phyloP scores from a whole-genome alignment of 2,329 filamentous ascomycete species.

The Helotiales sp. region DNA sequence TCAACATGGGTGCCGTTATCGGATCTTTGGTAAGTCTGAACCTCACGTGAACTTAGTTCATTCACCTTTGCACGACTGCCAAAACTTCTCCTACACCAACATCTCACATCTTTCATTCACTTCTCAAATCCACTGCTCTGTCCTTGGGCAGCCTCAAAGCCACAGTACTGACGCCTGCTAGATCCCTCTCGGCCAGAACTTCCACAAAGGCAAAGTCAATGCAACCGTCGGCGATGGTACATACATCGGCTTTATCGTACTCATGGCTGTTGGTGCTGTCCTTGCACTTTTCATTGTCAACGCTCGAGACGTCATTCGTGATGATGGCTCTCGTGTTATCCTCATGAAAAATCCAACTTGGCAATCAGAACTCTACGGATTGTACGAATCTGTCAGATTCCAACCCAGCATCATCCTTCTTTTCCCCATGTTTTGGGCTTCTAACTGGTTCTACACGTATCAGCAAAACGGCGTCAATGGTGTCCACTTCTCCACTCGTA shows the following conservation, averaged over 20 bases:
- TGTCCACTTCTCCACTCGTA: slow-evolving; percentile 71
- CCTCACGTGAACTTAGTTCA: background rate
- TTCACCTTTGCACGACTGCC: too few relatives aligned
- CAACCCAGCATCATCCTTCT: slow-evolving; percentile 76
- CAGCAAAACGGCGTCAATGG: slow-evolving; percentile 75
- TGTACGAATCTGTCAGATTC: slow-evolving; percentile 68
- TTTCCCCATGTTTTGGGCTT: slow-evolving; percentile 80
- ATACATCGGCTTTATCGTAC: slow-evolving; percentile 83
- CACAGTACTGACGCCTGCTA: too few relatives aligned
- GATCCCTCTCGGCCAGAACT: slow-evolving; percentile 74
- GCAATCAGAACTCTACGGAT: slow-evolving; percentile 74
- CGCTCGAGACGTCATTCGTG: slow-evolving; percentile 69
- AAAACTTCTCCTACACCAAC: too few relatives aligned
- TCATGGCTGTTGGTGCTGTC: slow-evolving; percentile 71
- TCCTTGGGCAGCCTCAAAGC: too few relatives aligned
- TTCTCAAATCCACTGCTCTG: background rate
- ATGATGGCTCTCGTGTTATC: slow-evolving; percentile 78
- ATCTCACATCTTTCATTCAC: background rate
- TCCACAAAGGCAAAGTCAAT: slow-evolving; percentile 50
- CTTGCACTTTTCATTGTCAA: slow-evolving; percentile 71
- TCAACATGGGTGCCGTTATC: slow-evolving; percentile 88
- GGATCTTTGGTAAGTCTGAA: slow-evolving; percentile 58
- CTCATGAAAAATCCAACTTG: slow-evolving; percentile 90
- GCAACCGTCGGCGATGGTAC: slow-evolving; percentile 69
- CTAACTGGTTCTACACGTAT: slow-evolving; percentile 80